A percentile compares a stretch with the other conserved stretches of the same genome.
Conservation (phyloP, 164 flowering plant genomes). For the Cinnamomum micranthum region DNA sequence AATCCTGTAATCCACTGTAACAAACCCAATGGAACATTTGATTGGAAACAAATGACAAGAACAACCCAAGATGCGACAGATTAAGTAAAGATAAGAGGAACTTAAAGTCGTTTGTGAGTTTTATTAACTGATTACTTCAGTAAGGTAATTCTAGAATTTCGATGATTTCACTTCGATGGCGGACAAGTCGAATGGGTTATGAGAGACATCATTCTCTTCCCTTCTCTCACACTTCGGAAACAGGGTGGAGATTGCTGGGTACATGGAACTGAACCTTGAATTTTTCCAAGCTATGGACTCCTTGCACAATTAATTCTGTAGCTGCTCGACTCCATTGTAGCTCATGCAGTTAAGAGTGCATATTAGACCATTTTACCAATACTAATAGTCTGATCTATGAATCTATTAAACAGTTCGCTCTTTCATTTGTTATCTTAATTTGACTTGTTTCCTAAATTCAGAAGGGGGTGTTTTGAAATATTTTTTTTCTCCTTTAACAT, state of each 20-base stretch:
- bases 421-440: background rate
- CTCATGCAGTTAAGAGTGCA: too few relatives aligned
- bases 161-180: too few relatives aligned
- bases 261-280: too few relatives aligned
- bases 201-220: too few relatives aligned
- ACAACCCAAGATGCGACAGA: background rate
- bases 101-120: background rate
- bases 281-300: too few relatives aligned
- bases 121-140: background rate
- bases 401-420: background rate
- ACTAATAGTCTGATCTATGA: too few relatives aligned
- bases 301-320: too few relatives aligned
- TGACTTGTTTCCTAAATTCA: background rate
- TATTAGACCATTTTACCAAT: too few relatives aligned
- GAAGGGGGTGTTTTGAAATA: background rate
- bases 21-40: background rate
- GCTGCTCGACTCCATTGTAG: too few relatives aligned
- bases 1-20: background rate
- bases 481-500: background rate
- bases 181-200: too few relatives aligned
- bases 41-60: background rate
- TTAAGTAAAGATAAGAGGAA: background rate
- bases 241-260: too few relatives aligned
- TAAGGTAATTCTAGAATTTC: background rate
- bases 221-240: too few relatives aligned